Conservation (phyloP, 768 basidiomycete species). For the Amanita brunnescens region DNA sequence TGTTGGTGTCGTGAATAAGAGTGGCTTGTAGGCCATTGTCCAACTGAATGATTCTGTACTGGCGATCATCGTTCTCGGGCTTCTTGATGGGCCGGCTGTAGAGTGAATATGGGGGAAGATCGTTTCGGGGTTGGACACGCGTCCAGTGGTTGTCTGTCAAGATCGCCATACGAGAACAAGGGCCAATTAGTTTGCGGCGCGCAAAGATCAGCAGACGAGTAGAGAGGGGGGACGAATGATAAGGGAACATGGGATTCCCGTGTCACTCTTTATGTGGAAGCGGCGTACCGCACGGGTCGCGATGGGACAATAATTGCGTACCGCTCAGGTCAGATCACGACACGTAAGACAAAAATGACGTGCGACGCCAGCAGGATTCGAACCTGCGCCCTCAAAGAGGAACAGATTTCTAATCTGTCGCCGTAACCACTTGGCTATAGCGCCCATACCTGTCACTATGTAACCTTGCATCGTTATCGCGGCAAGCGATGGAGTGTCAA, state of each 20-base stretch:
- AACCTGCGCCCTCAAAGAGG: constrained; percentile 51
- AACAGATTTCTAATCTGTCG: constrained; percentile 63
- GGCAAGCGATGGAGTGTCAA: background rate
- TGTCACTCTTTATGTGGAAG: background rate
- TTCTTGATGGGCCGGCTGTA: constrained; percentile 58
- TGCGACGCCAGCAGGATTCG: constrained; percentile 52
- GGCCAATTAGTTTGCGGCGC: background rate
- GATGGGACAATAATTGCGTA: background rate
- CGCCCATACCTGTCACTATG: constrained; percentile 22
- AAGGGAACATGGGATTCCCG: background rate
- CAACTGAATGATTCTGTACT: constrained; percentile 76
- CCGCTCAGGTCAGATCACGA: background rate
- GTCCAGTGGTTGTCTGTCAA: constrained; percentile 23
- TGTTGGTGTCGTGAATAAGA: constrained; percentile 72
- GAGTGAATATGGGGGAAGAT: constrained; percentile 38
- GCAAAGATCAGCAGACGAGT: background rate
- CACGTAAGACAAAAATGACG: constrained; percentile 9
- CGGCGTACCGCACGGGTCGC: constrained; percentile 1
- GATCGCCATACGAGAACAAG: constrained; percentile 13
- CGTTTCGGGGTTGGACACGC: constrained; percentile 19
- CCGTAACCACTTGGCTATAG: constrained; percentile 67
- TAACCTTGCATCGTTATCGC: background rate
- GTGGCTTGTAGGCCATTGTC: constrained; percentile 85
- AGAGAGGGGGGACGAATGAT: background rate
- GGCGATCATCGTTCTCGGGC: constrained; percentile 69